A percentile compares a stretch with the other conserved stretches of the same genome.
These are phyloP conservation scores for Malus domestica DNA, from an alignment of 306 rosid genomes.

Conservation along the genomic window DNA sequence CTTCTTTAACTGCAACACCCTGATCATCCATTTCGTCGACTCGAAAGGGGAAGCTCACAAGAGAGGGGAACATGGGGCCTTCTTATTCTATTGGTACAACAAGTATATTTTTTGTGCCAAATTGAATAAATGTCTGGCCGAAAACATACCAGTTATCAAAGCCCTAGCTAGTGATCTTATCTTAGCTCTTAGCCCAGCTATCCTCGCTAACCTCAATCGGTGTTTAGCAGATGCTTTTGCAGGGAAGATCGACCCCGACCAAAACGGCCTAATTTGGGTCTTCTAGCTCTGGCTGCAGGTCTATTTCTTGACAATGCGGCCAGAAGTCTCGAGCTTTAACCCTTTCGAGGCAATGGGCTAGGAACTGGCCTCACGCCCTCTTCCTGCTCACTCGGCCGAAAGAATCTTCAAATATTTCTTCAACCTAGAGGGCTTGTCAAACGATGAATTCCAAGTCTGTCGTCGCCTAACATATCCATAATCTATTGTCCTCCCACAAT, in stretches of 20 bases:
- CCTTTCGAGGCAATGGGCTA: rapidly evolving
- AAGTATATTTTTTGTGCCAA: too few relatives aligned
- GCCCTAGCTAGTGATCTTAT: too few relatives aligned
- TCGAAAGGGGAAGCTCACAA: rapidly evolving
- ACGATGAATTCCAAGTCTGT: rapidly evolving
- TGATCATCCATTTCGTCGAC: rapidly evolving
- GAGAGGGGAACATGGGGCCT: rapidly evolving
- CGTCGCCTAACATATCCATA: rapidly evolving
- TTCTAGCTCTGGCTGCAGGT: too few relatives aligned
- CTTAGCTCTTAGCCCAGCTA: rapidly evolving
- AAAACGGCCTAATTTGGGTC: rapidly evolving
- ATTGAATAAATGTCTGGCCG: too few relatives aligned
- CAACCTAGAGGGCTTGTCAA: rapidly evolving
- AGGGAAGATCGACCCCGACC: too few relatives aligned
- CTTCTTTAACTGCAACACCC: too few relatives aligned
- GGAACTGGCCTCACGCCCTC: rapidly evolving
- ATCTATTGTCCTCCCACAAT: rapidly evolving
- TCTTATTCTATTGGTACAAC: too few relatives aligned
- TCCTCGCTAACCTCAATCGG: too few relatives aligned
- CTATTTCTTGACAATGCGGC: too few relatives aligned
- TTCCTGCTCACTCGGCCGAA: too few relatives aligned
- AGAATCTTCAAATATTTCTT: too few relatives aligned
- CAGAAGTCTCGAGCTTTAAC: rapidly evolving
- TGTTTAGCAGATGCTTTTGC: rapidly evolving
- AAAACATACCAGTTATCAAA: rapidly evolving